A percentile compares a stretch with the other conserved stretches of the same genome.
Conservation (phyloP, 2,329 filamentous ascomycete species). For the Parastagonospora avenae region DNA sequence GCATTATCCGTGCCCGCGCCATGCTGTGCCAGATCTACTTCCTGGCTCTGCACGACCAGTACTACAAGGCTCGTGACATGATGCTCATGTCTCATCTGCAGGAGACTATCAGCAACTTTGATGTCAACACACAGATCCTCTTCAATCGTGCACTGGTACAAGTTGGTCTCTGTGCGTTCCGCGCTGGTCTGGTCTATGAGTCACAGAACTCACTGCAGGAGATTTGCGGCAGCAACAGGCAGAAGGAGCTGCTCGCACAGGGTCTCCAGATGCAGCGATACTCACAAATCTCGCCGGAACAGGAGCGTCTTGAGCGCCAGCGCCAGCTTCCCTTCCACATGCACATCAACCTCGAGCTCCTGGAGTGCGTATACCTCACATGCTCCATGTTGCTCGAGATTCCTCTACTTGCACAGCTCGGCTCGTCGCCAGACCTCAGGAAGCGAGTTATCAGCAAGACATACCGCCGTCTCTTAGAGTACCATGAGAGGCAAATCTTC, state of each 20-base stretch:
- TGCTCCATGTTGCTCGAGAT: conserved; percentile 99
- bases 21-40: conserved; percentile 99
- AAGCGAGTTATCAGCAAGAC: conserved; percentile 99
- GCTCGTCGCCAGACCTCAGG: conserved; percentile 94
- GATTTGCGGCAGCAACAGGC: conserved; percentile 94
- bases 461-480: conserved; percentile 98
- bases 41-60: conserved; percentile 94
- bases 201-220: conserved; percentile 97
- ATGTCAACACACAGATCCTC: conserved; percentile 95
- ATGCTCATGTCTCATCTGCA: conserved; percentile 99
- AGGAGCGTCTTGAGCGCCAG: conserved; percentile 96
- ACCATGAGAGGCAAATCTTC: conserved; percentile 99
- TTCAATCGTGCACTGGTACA: conserved; percentile 98
- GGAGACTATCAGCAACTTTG: conserved; percentile 95
- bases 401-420: conserved; percentile 92
- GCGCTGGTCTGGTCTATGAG: conserved; percentile 94
- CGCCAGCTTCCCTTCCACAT: conserved; percentile 99
- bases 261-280: conserved; percentile 98
- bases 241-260: conserved; percentile 97
- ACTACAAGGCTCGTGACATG: conserved; percentile 97
- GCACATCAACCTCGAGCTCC: conserved; percentile 98
- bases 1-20: conserved; percentile 91
- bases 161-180: conserved; percentile 97
- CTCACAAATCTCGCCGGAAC: conserved; percentile 93
- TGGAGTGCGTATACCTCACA: conserved; percentile 97